Conservation (phyloP, 2,329 filamentous ascomycete species). For the Monascus ruber region DNA sequence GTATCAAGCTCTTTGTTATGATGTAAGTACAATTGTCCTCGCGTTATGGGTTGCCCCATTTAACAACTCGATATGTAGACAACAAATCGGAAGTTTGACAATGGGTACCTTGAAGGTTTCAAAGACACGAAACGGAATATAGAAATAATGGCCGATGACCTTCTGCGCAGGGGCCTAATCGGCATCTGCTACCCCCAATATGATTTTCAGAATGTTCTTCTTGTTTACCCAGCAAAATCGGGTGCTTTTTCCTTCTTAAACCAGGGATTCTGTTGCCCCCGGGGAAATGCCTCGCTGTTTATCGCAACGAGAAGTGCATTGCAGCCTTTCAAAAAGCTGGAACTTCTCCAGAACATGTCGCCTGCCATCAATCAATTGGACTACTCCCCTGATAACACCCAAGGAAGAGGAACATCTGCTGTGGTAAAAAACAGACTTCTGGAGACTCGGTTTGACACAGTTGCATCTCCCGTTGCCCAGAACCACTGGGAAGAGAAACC, state of each 20-base stretch:
- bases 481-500: no score
- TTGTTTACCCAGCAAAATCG: conserved; percentile 19
- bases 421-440: not conserved
- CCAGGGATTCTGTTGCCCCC: not conserved
- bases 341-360: not conserved
- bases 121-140: conserved; percentile 18
- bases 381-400: no score
- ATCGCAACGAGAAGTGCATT: conserved; percentile 12
- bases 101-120: conserved; percentile 25
- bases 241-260: conserved; percentile 16
- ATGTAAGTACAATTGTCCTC: conserved; percentile 10
- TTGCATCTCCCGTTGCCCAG: not conserved
- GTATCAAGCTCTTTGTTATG: conserved; percentile 15
- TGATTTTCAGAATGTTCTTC: conserved; percentile 13
- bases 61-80: not conserved
- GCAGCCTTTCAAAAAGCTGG: conserved; percentile 3
- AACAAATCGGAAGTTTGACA: conserved; percentile 10
- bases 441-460: not conserved
- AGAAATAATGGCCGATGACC: conserved; percentile 14
- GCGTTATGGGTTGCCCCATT: no score
- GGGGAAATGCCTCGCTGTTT: conserved; percentile 8
- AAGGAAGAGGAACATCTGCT: no score
- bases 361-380: no score
- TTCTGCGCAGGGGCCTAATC: conserved; percentile 14
- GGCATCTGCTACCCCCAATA: conserved; percentile 17